Evolutionary conservation across 345 rosid species (phyloP).

Genomic region (Ceriops zippeliana): DNA sequence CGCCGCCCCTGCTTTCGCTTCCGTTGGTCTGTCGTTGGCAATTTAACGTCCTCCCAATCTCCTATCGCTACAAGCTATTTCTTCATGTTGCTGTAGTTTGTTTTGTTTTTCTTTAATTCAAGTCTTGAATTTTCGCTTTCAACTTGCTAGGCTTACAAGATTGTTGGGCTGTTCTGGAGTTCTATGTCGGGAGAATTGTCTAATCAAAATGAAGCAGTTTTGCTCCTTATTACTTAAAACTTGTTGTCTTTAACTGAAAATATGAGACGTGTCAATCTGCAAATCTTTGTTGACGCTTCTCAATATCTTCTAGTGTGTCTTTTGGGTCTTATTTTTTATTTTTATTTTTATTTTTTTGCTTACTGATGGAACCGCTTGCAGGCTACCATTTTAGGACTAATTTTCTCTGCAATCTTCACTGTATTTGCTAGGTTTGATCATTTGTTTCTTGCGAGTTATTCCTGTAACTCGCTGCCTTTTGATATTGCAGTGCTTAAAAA

Average conservation of each 20-base stretch:
- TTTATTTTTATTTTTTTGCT: too few relatives aligned
- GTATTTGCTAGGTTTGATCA: neutral
- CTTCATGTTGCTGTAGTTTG: too few relatives aligned
- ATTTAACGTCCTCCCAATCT: too few relatives aligned
- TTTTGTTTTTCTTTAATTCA: too few relatives aligned
- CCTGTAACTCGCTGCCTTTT: neutral
- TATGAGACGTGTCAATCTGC: neutral
- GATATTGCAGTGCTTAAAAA: constrained; percentile 3
- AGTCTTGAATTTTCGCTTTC: too few relatives aligned
- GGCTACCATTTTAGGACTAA: too few relatives aligned
- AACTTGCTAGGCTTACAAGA: too few relatives aligned
- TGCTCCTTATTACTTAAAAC: neutral
- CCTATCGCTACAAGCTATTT: too few relatives aligned
- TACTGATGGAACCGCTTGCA: too few relatives aligned
- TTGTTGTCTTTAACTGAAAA: neutral
- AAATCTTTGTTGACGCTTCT: neutral
- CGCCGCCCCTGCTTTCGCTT: too few relatives aligned
- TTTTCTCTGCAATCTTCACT: too few relatives aligned
- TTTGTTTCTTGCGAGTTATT: neutral
- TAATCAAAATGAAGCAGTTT: neutral
- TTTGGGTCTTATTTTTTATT: neutral
- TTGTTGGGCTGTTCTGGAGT: neutral
- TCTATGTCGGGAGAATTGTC: neutral
- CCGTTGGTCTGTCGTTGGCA: too few relatives aligned
- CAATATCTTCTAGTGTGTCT: neutral